These are phyloP conservation scores for Ehretia macrophylla DNA, from an alignment of 257 asterid genomes.

Conservation along the genomic window DNA sequence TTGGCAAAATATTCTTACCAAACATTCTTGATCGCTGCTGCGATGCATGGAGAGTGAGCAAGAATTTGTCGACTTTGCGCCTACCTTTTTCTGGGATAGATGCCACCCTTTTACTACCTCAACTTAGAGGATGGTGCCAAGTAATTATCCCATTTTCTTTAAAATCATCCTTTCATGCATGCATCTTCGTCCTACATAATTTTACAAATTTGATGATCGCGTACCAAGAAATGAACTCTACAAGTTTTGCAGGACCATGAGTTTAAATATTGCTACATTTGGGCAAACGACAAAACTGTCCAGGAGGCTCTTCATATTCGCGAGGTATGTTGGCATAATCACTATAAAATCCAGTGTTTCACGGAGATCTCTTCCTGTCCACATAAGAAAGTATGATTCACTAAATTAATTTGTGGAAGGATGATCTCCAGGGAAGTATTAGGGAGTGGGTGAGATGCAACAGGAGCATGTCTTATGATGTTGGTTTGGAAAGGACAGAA, in stretches of 20 bases:
- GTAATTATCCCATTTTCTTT: not conserved
- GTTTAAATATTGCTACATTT: constrained; percentile 20
- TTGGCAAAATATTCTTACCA: not conserved
- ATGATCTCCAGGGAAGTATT: too few relatives aligned
- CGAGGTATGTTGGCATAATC: constrained; percentile 21
- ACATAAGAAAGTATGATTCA: too few relatives aligned
- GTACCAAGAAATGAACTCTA: not conserved
- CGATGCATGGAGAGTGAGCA: not conserved
- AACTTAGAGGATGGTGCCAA: constrained; percentile 1
- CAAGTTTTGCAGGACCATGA: constrained; percentile 21
- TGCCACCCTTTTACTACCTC: not conserved
- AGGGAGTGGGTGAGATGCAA: too few relatives aligned
- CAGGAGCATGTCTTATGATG: not conserved
- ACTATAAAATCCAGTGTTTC: too few relatives aligned
- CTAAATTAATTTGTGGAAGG: too few relatives aligned
- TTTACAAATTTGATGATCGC: too few relatives aligned
- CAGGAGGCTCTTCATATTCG: constrained; percentile 41
- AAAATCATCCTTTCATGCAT: too few relatives aligned
- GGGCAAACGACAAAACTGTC: constrained; percentile 40
- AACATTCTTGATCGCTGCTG: not conserved
- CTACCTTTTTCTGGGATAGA: not conserved
- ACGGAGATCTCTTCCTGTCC: too few relatives aligned
- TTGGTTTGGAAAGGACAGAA: not conserved
- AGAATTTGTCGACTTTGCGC: not conserved
- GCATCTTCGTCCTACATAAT: too few relatives aligned